phyloP scores from a whole-genome alignment of 345 rosid species.

The Ceriops zippeliana region DNA sequence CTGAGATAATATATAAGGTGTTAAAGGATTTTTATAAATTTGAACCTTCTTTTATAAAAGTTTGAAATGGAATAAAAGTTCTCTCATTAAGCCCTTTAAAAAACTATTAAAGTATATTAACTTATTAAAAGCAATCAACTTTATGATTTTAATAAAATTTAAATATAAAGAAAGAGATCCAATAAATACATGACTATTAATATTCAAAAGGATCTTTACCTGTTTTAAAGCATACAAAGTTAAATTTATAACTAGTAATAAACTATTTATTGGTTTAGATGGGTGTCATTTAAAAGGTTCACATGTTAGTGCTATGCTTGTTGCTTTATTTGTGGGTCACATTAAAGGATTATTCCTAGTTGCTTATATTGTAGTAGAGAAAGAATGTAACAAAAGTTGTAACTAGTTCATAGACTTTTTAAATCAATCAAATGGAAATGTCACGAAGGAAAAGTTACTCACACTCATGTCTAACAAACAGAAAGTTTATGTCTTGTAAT shows the following conservation, averaged over 20 bases:
- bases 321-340: neutral
- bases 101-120: too few relatives aligned
- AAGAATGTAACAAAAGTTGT: neutral
- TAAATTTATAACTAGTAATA: neutral
- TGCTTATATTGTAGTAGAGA: neutral
- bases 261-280: constrained; percentile 1
- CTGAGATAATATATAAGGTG: too few relatives aligned
- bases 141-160: too few relatives aligned
- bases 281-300: neutral
- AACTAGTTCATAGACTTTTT: neutral
- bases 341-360: neutral
- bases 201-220: neutral
- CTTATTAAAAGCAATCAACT: too few relatives aligned
- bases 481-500: too few relatives aligned
- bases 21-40: too few relatives aligned
- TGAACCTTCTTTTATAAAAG: too few relatives aligned
- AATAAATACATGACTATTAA: too few relatives aligned
- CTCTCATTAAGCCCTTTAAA: too few relatives aligned
- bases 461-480: neutral
- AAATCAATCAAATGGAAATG: neutral
- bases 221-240: neutral
- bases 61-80: too few relatives aligned
- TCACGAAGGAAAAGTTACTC: neutral
- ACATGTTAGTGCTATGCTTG: neutral
- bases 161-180: too few relatives aligned